Evolutionary conservation across 2,329 filamentous ascomycete genomes (phyloP).

Genomic region (Fusarium dimerum): DNA sequence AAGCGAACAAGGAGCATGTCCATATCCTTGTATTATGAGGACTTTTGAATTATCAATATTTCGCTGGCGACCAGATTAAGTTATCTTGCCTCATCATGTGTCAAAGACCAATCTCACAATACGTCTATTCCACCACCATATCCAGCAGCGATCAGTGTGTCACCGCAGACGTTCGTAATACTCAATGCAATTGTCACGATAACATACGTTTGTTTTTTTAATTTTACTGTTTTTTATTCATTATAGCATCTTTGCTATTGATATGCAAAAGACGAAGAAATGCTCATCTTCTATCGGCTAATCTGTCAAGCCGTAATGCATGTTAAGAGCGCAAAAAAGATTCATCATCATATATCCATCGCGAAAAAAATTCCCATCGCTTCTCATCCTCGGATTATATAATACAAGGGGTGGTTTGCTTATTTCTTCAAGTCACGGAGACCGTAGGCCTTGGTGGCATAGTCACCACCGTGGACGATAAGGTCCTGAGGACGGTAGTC

Average conservation of each 20-base stretch:
- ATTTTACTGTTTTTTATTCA: neutral
- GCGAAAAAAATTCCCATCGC: conserved; percentile 10
- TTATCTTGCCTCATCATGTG: no score
- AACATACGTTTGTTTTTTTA: neutral
- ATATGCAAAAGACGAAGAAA: neutral
- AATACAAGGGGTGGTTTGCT: neutral
- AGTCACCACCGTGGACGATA: conserved; percentile 87
- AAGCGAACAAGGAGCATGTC: no score
- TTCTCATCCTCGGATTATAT: conserved; percentile 6
- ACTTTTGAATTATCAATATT: no score
- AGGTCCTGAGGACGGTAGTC: conserved; percentile 91
- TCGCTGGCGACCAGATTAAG: no score
- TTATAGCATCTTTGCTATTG: neutral
- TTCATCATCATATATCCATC: conserved; percentile 21
- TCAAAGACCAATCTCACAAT: no score
- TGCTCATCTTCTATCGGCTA: neutral
- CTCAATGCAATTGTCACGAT: no score
- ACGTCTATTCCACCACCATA: no score
- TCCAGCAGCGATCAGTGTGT: no score
- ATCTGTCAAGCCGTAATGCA: neutral
- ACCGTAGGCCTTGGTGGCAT: conserved; percentile 92
- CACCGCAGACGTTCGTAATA: no score
- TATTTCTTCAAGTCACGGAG: conserved; percentile 57
- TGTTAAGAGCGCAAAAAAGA: no score
- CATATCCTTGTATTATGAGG: no score